Conservation (phyloP, 2,329 filamentous ascomycete species). For the Lecanicillium sp. region DNA sequence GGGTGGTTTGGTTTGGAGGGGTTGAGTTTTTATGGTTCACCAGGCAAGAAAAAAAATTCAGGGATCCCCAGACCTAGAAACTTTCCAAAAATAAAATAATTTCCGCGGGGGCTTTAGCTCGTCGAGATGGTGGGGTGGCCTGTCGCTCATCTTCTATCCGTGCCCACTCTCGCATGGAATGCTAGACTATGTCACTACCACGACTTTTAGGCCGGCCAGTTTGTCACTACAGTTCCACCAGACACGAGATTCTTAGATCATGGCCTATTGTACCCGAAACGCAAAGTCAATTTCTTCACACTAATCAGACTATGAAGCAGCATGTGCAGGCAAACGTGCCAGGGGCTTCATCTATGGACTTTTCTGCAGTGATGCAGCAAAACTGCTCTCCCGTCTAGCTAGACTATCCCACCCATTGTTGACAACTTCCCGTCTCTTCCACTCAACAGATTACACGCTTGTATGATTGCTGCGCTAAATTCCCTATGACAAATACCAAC, state of each 20-base stretch:
- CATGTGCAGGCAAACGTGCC: background rate
- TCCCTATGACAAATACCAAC: conserved; percentile 11
- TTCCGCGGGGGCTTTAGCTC: background rate
- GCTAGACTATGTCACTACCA: background rate
- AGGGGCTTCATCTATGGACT: background rate
- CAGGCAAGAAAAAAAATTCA: background rate
- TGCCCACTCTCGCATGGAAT: background rate
- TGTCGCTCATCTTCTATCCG: background rate
- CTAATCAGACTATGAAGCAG: conserved; percentile 2
- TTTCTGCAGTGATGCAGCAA: background rate
- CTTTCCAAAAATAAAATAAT: conserved; percentile 3
- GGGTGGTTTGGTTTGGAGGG: background rate
- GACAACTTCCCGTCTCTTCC: conserved; percentile 17
- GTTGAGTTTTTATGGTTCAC: too few species aligned
- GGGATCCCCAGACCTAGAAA: background rate
- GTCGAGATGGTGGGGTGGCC: background rate
- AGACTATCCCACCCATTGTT: background rate
- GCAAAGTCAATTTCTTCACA: conserved; percentile 3
- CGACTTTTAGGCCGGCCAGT: background rate
- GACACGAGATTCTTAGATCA: too few species aligned
- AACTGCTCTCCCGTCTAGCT: background rate
- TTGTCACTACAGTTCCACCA: too few species aligned
- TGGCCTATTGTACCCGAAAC: too few species aligned
- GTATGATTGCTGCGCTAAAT: conserved; percentile 16
- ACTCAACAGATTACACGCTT: conserved; percentile 16